Percentiles rank a stretch among this genome's conserved stretches.
Evolutionary conservation across 2,329 filamentous ascomycete species (phyloP).

Genomic region (Aspergillus ustus): DNA sequence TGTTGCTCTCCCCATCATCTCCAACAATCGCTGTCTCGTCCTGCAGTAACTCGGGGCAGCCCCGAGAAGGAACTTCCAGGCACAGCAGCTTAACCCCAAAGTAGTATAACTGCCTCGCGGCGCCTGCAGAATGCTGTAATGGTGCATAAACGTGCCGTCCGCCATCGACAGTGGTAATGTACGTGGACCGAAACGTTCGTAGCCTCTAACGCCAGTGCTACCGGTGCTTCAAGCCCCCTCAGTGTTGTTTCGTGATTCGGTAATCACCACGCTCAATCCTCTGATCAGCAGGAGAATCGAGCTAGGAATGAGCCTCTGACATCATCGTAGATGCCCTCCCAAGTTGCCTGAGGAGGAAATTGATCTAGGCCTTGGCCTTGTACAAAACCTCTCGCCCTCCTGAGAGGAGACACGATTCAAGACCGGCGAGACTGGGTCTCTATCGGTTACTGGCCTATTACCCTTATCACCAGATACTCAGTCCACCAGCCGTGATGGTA

Average conservation of each 20-base stretch:
- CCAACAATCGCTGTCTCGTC: slow-evolving; percentile 3
- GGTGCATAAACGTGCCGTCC: slow-evolving; percentile 18
- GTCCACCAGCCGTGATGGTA: background rate
- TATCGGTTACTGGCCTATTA: background rate
- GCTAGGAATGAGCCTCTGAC: slow-evolving; percentile 17
- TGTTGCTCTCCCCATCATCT: background rate
- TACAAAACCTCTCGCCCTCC: slow-evolving; percentile 2
- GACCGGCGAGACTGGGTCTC: background rate
- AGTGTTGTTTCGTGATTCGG: slow-evolving; percentile 5
- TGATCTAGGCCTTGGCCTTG: background rate
- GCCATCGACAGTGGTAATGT: slow-evolving; percentile 24
- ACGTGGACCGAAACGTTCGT: slow-evolving; percentile 26
- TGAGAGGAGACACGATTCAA: background rate
- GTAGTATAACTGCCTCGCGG: slow-evolving; percentile 5
- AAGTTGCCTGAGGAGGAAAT: background rate
- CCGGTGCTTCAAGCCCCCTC: background rate
- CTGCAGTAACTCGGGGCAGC: slow-evolving; percentile 6
- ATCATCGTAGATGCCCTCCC: slow-evolving; percentile 23
- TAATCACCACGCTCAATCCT: background rate
- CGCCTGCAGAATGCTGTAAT: slow-evolving; percentile 34
- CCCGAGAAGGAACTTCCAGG: slow-evolving; percentile 2
- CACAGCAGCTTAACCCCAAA: slow-evolving; percentile 4
- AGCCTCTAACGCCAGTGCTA: background rate
- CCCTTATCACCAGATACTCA: background rate
- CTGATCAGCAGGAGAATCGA: background rate